phyloP scores from a whole-genome alignment of 2,329 filamentous ascomycete species.

The Talaromyces sp. region DNA sequence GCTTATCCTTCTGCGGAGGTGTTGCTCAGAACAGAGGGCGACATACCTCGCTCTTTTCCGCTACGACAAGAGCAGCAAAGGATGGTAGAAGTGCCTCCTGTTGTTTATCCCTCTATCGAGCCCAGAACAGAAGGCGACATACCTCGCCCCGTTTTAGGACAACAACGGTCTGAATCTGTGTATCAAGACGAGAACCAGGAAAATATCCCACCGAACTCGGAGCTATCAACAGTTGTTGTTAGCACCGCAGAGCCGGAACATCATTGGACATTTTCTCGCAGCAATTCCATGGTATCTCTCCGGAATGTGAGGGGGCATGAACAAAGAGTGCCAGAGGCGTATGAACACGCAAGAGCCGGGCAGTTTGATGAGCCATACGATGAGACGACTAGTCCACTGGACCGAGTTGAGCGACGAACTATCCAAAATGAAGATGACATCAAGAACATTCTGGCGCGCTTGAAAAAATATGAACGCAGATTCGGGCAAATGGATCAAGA shows the following conservation, averaged over 20 bases:
- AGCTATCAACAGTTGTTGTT: neutral
- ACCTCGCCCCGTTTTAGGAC: neutral
- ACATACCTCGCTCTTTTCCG: too few species aligned
- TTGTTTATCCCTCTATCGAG: neutral
- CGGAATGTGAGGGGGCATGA: neutral
- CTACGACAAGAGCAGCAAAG: neutral
- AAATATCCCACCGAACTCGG: neutral
- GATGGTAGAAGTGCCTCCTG: neutral
- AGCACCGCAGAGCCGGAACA: neutral
- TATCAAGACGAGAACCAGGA: neutral
- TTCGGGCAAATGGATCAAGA: neutral
- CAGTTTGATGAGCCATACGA: neutral
- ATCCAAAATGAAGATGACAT: neutral
- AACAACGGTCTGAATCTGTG: neutral
- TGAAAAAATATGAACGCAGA: neutral
- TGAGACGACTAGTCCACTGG: neutral
- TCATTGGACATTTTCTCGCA: neutral
- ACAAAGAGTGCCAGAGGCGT: neutral
- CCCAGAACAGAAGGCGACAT: neutral
- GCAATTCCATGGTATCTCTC: neutral
- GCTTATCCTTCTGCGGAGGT: neutral
- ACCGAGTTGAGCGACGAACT: neutral
- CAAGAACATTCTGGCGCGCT: accelerated
- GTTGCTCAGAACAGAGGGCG: too few species aligned
- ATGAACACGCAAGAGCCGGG: neutral